A percentile compares a stretch with the other conserved stretches of the same genome.
Conservation (phyloP, 2,329 filamentous ascomycete genomes). For the Apiospora phragmitis region DNA sequence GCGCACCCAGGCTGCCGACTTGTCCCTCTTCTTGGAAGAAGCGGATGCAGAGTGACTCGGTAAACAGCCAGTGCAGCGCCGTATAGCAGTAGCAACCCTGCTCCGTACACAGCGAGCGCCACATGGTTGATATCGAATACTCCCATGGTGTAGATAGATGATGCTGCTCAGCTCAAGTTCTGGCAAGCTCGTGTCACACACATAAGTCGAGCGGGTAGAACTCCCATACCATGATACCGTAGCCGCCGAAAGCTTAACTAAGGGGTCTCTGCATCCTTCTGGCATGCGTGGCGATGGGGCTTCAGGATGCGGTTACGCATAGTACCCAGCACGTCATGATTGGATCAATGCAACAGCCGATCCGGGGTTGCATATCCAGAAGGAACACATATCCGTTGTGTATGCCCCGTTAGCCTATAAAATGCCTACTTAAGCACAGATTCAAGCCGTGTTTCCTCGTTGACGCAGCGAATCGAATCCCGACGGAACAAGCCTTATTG, state of each 20-base stretch:
- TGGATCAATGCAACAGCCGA: neutral
- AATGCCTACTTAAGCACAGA: neutral
- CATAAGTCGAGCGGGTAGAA: too few species aligned
- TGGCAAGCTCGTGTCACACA: neutral
- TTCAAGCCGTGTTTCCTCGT: neutral
- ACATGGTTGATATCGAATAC: neutral
- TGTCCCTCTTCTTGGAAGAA: constrained; percentile 31
- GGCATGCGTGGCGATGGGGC: neutral
- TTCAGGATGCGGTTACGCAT: neutral
- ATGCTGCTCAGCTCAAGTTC: neutral
- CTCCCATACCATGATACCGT: neutral
- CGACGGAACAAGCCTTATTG: neutral
- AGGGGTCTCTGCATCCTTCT: neutral
- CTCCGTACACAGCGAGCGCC: neutral
- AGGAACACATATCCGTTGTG: neutral
- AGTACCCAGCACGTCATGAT: neutral
- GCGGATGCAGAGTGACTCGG: constrained; percentile 38
- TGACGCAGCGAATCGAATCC: neutral
- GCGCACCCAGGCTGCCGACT: constrained; percentile 16
- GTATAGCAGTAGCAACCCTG: neutral
- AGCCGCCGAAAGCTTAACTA: neutral
- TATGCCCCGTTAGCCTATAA: neutral
- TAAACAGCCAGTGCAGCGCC: neutral
- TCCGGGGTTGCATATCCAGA: neutral
- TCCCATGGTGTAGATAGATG: neutral